Percentiles rank a stretch among this genome's conserved stretches.
phyloP scores from a whole-genome alignment of 2,329 filamentous ascomycete species.

The Penicillium sclerotiorum region DNA sequence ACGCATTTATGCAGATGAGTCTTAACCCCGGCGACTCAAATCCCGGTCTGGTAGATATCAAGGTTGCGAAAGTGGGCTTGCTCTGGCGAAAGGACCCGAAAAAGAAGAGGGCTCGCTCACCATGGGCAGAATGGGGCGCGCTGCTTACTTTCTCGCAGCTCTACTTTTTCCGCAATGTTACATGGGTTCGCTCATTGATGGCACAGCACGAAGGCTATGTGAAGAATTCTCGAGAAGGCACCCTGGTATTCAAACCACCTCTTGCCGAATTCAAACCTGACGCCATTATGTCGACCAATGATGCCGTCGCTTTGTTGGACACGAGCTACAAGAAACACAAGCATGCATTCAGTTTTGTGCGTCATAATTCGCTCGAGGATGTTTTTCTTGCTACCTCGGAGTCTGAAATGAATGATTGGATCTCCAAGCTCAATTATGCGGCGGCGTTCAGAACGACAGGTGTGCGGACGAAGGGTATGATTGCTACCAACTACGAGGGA shows the following conservation, averaged over 20 bases:
- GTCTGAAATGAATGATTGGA: slow-evolving; percentile 92
- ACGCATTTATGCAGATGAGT: slow-evolving; percentile 92
- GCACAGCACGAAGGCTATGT: slow-evolving; percentile 82
- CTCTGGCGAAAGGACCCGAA: slow-evolving; percentile 93
- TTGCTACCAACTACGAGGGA: slow-evolving; percentile 82
- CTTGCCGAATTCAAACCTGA: slow-evolving; percentile 92
- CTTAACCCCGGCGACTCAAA: slow-evolving; percentile 85
- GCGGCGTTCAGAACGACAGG: slow-evolving; percentile 91
- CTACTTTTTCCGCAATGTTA: slow-evolving; percentile 92
- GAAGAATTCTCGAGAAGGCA: slow-evolving; percentile 73
- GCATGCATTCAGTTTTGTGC: slow-evolving; percentile 87
- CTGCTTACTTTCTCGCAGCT: slow-evolving; percentile 95
- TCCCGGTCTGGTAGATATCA: slow-evolving; percentile 93
- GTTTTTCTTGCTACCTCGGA: slow-evolving; percentile 89
- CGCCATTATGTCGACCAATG: slow-evolving; percentile 87
- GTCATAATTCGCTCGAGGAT: slow-evolving; percentile 84
- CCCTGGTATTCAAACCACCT: slow-evolving; percentile 87
- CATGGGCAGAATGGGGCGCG: slow-evolving; percentile 99
- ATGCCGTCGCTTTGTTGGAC: slow-evolving; percentile 86
- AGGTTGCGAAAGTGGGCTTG: slow-evolving; percentile 92
- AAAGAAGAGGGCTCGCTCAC: slow-evolving; percentile 90
- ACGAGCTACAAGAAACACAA: slow-evolving; percentile 89
- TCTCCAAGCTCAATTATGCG: slow-evolving; percentile 93
- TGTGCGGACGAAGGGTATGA: slow-evolving; percentile 83
- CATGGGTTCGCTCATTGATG: slow-evolving; percentile 90